Evolutionary conservation across 768 basidiomycete species (phyloP).

Genomic region (Lentinula sp.): DNA sequence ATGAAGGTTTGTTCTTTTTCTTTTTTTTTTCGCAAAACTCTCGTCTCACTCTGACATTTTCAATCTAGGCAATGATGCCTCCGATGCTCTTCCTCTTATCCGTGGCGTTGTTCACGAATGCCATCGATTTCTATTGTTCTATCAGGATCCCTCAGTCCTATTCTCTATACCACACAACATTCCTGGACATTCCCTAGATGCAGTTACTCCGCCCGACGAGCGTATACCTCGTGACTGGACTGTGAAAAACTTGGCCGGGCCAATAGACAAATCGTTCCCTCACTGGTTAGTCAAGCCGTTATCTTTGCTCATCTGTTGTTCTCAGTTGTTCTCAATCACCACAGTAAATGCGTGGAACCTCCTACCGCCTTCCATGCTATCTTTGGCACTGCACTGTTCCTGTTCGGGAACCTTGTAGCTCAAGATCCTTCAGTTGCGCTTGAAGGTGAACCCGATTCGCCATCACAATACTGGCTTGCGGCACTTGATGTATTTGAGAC

Average conservation of each 20-base stretch:
- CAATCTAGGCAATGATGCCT: conserved; percentile 34
- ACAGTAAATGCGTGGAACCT: conserved; percentile 39
- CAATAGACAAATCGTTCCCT: conserved; percentile 11
- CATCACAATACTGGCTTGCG: conserved; percentile 58
- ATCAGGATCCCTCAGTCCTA: conserved; percentile 51
- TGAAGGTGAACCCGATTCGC: conserved; percentile 45
- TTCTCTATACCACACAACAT: conserved; percentile 23
- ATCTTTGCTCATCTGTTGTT: not conserved
- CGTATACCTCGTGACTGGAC: conserved; percentile 14
- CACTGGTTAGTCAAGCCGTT: conserved; percentile 9
- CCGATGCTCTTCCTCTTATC: conserved; percentile 47
- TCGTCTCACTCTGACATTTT: not conserved
- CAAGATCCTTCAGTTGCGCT: conserved; percentile 44
- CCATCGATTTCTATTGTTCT: conserved; percentile 50
- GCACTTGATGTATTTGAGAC: conserved; percentile 68
- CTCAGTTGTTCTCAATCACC: conserved; percentile 2
- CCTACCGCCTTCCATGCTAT: conserved; percentile 64
- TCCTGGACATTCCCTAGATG: conserved; percentile 11
- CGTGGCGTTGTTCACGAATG: conserved; percentile 65
- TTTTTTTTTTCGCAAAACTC: not conserved
- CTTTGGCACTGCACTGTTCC: conserved; percentile 56
- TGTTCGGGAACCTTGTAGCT: conserved; percentile 56
- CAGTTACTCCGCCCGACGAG: conserved; percentile 12
- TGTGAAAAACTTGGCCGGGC: conserved; percentile 7
- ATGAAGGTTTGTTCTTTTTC: conserved; percentile 41